phyloP scores from a whole-genome alignment of 2,329 filamentous ascomycete species.

The Gyromitra esculenta region DNA sequence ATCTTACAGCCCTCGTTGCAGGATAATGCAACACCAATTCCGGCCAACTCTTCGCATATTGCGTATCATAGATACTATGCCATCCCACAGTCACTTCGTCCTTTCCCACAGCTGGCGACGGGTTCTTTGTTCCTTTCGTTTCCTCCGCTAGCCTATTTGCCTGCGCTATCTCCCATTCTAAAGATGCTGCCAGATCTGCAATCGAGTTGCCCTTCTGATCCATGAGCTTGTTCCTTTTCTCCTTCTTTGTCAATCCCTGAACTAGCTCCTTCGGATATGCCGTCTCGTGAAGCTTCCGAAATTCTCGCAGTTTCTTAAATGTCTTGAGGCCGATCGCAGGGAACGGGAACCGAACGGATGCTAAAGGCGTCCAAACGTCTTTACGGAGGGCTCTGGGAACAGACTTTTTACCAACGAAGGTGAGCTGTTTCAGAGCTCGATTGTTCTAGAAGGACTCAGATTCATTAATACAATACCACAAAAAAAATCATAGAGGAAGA shows the following conservation, averaged over 20 bases:
- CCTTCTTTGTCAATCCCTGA: slow-evolving; percentile 59
- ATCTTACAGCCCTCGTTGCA: slow-evolving; percentile 49
- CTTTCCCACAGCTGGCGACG: slow-evolving; percentile 18
- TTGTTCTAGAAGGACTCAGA: slow-evolving; percentile 59
- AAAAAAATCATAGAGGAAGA: not conserved
- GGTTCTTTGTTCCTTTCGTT: slow-evolving; percentile 43
- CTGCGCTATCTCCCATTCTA: slow-evolving; percentile 58
- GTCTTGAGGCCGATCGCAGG: slow-evolving; percentile 69
- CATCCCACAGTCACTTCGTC: slow-evolving; percentile 58
- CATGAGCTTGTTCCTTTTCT: slow-evolving; percentile 67
- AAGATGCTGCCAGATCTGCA: slow-evolving; percentile 71
- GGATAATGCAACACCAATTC: slow-evolving; percentile 59
- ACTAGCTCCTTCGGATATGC: slow-evolving; percentile 67
- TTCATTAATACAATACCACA: slow-evolving; percentile 13
- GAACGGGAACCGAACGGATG: slow-evolving; percentile 69
- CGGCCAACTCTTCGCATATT: slow-evolving; percentile 61
- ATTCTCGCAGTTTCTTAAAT: slow-evolving; percentile 73
- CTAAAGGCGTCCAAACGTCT: slow-evolving; percentile 73
- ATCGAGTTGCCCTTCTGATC: slow-evolving; percentile 71
- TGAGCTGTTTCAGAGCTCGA: slow-evolving; percentile 68
- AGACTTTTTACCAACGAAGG: slow-evolving; percentile 75
- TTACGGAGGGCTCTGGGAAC: slow-evolving; percentile 71
- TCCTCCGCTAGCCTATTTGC: slow-evolving; percentile 43
- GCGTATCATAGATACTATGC: slow-evolving; percentile 60
- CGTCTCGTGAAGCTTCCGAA: slow-evolving; percentile 71